Conservation (phyloP, 2,329 filamentous ascomycete genomes). For the Emergomyces orientalis region DNA sequence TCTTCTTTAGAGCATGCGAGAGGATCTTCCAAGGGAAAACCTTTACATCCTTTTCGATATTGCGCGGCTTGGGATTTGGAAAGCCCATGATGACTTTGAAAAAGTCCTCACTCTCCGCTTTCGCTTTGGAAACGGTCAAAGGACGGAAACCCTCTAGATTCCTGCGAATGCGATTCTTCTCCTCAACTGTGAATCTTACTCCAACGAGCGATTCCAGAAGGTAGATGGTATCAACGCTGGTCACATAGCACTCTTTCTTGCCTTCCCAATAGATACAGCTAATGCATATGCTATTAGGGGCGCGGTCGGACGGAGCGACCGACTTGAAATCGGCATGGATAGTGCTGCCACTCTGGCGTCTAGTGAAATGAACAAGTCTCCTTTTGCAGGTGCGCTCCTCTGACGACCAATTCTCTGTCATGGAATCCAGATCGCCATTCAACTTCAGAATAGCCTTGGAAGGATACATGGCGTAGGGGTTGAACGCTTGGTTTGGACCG, state of each 20-base stretch:
- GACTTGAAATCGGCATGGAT: conserved; percentile 72
- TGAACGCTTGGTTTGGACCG: conserved; percentile 50
- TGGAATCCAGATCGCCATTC: conserved; percentile 70
- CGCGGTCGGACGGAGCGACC: conserved; percentile 67
- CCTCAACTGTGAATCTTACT: conserved; percentile 83
- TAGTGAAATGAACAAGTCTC: conserved; percentile 79
- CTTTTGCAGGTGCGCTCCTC: conserved; percentile 74
- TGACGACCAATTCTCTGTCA: conserved; percentile 72
- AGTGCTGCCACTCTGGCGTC: conserved; percentile 70
- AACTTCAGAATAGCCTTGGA: conserved; percentile 80
- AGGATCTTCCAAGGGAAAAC: conserved; percentile 96
- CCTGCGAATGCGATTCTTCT: conserved; percentile 94
- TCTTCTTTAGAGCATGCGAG: conserved; percentile 82
- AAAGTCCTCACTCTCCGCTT: conserved; percentile 87
- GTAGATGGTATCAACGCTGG: conserved; percentile 92
- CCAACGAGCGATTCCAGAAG: conserved; percentile 86
- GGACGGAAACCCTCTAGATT: conserved; percentile 94
- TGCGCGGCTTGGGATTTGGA: conserved; percentile 85
- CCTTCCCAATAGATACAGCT: conserved; percentile 98
- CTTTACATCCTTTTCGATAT: conserved; percentile 99
- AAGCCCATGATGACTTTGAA: conserved; percentile 99
- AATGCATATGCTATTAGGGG: conserved; percentile 80
- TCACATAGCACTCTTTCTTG: conserved; percentile 83
- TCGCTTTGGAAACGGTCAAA: conserved; percentile 85
- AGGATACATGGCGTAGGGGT: conserved; percentile 71